phyloP scores from a whole-genome alignment of 2,329 filamentous ascomycete species.

The Clarireedia sp. region DNA sequence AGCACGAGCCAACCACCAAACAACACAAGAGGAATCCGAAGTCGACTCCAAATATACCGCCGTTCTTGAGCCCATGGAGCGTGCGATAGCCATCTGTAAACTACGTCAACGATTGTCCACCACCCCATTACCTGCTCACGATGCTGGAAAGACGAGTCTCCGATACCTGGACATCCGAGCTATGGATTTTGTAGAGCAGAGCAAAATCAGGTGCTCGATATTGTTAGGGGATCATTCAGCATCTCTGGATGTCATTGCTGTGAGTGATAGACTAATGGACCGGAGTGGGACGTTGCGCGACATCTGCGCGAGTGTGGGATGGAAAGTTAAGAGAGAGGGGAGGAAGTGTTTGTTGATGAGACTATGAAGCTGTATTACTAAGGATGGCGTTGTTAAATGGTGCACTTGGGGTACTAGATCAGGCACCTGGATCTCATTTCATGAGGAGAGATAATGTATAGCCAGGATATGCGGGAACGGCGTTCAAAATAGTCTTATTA shows the following conservation, averaged over 20 bases:
- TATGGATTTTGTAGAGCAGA: slow-evolving; percentile 13
- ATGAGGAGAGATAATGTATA: too few relatives aligned
- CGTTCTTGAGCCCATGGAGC: slow-evolving; percentile 13
- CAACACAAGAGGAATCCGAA: not conserved
- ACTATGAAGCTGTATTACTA: not conserved
- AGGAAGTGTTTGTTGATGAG: slow-evolving; percentile 4
- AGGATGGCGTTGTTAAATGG: not conserved
- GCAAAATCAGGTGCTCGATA: slow-evolving; percentile 11
- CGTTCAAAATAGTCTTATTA: too few relatives aligned
- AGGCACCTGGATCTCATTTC: too few relatives aligned
- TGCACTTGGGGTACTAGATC: too few relatives aligned
- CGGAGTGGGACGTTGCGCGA: slow-evolving; percentile 4
- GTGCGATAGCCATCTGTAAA: slow-evolving; percentile 17
- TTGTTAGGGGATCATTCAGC: slow-evolving; percentile 13
- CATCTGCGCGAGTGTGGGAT: slow-evolving; percentile 7
- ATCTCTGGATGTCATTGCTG: slow-evolving; percentile 12
- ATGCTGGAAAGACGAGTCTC: not conserved
- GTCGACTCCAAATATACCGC: slow-evolving; percentile 5
- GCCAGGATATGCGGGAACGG: too few relatives aligned
- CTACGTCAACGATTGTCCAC: slow-evolving; percentile 12
- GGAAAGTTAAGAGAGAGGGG: slow-evolving; percentile 8
- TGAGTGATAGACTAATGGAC: slow-evolving; percentile 8
- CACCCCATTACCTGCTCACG: not conserved
- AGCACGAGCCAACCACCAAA: not conserved
- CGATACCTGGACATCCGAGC: slow-evolving; percentile 13